Evolutionary conservation across 306 rosid species (phyloP), one percentile per base, ranked within the genome.

Genomic region (Corylus americana): DNA sequence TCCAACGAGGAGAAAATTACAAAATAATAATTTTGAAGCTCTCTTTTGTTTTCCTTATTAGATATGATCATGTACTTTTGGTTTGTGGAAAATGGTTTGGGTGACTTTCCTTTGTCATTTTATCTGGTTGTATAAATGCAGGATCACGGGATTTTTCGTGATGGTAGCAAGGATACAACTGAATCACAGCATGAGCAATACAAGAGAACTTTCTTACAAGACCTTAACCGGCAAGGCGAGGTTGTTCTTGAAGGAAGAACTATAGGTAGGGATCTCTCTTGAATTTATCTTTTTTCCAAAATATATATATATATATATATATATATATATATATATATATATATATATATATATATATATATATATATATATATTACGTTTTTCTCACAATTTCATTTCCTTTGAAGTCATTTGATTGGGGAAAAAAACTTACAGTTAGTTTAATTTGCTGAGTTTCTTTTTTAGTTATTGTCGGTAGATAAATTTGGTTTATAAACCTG

Each of bases 61-160:
- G 71, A 42, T 42, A 39, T 17, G 48, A 39, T 67, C 71, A 1
- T 68, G 45, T 78, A 16, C 69, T 22, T 53, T 35, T 35, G 47
- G 6, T 42, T 42, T 5, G 69, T 77, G 55, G 35, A 59, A 69
- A 76, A 79, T 49, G 82, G 50, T 72, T 62, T 66, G 81, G 74
- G 67, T 70, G 70, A 74, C 58, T 22, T 75, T 68, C 63, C 66
- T 53, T 18, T 77, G 55, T 51, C 25, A 11, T 82, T 82, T 75
- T 81, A 77, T 86, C 66, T 18, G 73, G 77, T 53, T 76, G 57
- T 71, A 77, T 58, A 66, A 49, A 68, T 80, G 83, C 78, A 95
- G 99, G 98, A 95, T 84, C 99, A 95, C 72, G 98, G 99, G 78
- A 93, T 95, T 73, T 89, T 95, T 81, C 99, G 99, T 31, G 99